Conservation (phyloP, 2,329 filamentous ascomycete genomes). For the Colletotrichum camelliae region DNA sequence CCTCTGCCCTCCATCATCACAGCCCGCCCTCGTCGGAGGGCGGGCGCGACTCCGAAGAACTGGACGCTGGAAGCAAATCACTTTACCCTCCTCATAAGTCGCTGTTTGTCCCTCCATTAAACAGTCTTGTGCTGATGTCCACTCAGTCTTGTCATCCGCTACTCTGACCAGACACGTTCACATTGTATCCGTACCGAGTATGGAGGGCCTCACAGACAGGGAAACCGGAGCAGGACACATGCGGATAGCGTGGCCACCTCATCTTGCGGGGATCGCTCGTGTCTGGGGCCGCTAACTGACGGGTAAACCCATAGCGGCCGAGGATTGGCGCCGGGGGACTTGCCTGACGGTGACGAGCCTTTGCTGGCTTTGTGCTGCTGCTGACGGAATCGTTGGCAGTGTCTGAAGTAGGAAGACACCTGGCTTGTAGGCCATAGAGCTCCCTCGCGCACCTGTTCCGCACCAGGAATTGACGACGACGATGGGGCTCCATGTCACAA, state of each 20-base stretch:
- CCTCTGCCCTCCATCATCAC: background rate
- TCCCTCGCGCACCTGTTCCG: background rate
- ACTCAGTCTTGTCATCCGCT: background rate
- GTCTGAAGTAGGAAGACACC: background rate
- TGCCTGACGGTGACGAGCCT: background rate
- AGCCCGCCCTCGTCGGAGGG: background rate
- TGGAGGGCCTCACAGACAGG: background rate
- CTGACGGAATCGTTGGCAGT: background rate
- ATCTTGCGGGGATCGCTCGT: background rate
- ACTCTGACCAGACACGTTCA: background rate
- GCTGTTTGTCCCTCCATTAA: background rate
- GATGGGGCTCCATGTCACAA: background rate
- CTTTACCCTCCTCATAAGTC: background rate
- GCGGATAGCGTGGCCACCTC: background rate
- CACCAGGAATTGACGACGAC: background rate
- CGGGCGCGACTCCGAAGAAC: background rate
- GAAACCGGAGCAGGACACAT: background rate
- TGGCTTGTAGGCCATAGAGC: background rate
- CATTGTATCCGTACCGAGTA: background rate
- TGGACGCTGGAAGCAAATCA: background rate
- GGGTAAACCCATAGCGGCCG: constrained; percentile 20
- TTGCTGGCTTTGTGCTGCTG: background rate
- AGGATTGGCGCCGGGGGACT: constrained; percentile 6
- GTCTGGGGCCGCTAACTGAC: constrained; percentile 9
- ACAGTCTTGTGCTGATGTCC: background rate